Percentiles rank a stretch among this genome's conserved stretches.
These are phyloP conservation scores for Erigeron philadelphicus DNA, from an alignment of 140 eudicot genomes.

Conservation along the genomic window DNA sequence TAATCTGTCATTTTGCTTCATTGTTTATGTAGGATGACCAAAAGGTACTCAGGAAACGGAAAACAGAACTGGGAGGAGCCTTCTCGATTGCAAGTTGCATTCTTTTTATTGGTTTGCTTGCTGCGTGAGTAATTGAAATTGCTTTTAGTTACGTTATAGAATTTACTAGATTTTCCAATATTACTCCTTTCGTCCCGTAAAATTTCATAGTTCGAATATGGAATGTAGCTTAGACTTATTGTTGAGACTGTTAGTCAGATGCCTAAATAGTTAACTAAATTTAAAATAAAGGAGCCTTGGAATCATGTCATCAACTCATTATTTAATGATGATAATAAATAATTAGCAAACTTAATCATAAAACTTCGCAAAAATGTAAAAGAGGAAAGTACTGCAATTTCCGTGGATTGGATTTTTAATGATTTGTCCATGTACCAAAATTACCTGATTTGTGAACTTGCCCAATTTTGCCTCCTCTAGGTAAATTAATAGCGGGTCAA, in stretches of 20 bases:
- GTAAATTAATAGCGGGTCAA: too few species aligned
- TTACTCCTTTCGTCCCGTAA: not conserved
- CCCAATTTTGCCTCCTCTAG: too few species aligned
- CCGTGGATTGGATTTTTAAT: not conserved
- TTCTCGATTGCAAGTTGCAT: slow-evolving; percentile 94
- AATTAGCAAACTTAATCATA: too few species aligned
- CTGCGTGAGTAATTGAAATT: slow-evolving; percentile 66
- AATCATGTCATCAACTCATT: too few species aligned
- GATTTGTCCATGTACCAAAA: not conserved
- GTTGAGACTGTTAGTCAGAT: not conserved
- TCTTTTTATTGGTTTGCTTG: slow-evolving; percentile 80
- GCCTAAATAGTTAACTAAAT: too few species aligned
- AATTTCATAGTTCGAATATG: not conserved
- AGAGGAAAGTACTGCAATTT: not conserved
- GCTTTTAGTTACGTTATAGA: slow-evolving; percentile 10
- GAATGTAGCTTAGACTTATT: not conserved
- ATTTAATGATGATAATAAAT: too few species aligned
- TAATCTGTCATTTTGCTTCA: not conserved
- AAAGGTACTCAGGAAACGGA: slow-evolving; percentile 71
- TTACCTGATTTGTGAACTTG: too few species aligned
- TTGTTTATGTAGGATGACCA: slow-evolving; percentile 63
- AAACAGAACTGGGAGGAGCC: slow-evolving; percentile 94
- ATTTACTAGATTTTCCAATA: slow-evolving; percentile 17
- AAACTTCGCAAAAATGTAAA: too few species aligned
- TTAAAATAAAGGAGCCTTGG: too few species aligned